Conservation (phyloP, 2,329 filamentous ascomycete species). For the Pyrenochaeta sp. region DNA sequence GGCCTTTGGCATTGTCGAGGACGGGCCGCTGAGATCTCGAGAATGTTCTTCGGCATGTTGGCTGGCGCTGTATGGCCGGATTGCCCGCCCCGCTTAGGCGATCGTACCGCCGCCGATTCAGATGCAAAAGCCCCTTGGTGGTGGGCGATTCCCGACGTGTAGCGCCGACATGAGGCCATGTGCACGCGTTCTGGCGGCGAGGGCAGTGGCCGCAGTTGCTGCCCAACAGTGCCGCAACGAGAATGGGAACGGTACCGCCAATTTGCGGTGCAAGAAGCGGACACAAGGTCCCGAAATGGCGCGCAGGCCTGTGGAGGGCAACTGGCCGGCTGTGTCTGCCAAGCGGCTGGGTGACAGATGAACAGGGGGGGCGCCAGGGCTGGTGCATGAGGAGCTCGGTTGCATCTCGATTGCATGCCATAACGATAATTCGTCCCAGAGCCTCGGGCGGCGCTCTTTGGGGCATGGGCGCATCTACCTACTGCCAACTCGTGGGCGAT, state of each 20-base stretch:
- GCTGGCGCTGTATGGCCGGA: slow-evolving; percentile 11
- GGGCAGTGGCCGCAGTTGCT: slow-evolving; percentile 7
- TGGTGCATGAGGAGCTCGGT: slow-evolving; percentile 27
- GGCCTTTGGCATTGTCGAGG: background rate
- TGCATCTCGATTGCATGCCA: slow-evolving; percentile 35
- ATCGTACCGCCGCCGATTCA: slow-evolving; percentile 23
- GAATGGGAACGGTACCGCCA: slow-evolving; percentile 2
- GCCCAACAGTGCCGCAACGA: slow-evolving; percentile 15
- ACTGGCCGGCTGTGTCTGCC: slow-evolving; percentile 16
- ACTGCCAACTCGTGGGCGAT: slow-evolving; percentile 32
- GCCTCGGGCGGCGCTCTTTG: slow-evolving; percentile 21
- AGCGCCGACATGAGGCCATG: slow-evolving; percentile 7
- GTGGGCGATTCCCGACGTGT: slow-evolving; percentile 25
- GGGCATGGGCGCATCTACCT: slow-evolving; percentile 27
- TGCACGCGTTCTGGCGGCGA: background rate
- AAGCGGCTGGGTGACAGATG: slow-evolving; percentile 21
- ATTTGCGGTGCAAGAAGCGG: background rate
- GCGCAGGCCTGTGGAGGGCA: slow-evolving; percentile 10
- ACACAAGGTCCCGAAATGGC: slow-evolving; percentile 14
- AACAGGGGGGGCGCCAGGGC: slow-evolving; percentile 22
- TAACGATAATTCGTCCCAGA: slow-evolving; percentile 29
- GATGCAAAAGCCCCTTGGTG: slow-evolving; percentile 16
- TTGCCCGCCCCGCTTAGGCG: slow-evolving; percentile 21
- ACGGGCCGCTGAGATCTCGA: slow-evolving; percentile 20
- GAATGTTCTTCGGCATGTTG: slow-evolving; percentile 18